Percentiles rank a stretch among this genome's conserved stretches.
Conservation (phyloP, 768 basidiomycete genomes). For the Auricularia heimuer region DNA sequence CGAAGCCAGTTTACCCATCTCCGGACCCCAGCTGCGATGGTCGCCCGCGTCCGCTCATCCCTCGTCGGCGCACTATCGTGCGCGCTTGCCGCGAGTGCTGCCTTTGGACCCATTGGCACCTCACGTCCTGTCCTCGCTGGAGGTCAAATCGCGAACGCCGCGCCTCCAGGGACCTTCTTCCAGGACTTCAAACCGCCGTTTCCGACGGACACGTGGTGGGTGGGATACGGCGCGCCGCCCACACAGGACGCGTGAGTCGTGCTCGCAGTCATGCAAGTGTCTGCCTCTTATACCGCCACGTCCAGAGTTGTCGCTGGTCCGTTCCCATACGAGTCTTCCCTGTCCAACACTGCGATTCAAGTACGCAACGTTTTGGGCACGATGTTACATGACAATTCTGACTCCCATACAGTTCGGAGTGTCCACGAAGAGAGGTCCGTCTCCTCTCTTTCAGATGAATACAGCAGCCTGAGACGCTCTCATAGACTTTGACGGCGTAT, state of each 20-base stretch:
- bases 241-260: slow-evolving; percentile 16
- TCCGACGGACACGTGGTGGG: slow-evolving; percentile 29
- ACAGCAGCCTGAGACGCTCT: too few relatives aligned
- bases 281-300: background rate
- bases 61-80: background rate
- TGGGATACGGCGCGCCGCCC: slow-evolving; percentile 22
- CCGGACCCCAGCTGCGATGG: background rate
- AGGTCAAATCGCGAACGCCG: slow-evolving; percentile 17
- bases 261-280: background rate
- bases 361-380: background rate
- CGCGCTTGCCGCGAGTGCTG: background rate
- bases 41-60: background rate
- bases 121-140: slow-evolving; percentile 19
- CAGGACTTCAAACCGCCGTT: slow-evolving; percentile 25
- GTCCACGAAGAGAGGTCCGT: slow-evolving; percentile 15
- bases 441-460: background rate
- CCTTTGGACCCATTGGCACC: slow-evolving; percentile 21
- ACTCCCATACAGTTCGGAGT: slow-evolving; percentile 19
- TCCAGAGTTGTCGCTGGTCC: slow-evolving; percentile 22
- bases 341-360: slow-evolving; percentile 17
- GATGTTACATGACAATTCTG: too few relatives aligned
- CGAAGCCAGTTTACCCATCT: too few relatives aligned
- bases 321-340: slow-evolving; percentile 23
- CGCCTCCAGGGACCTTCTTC: slow-evolving; percentile 26
- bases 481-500: slow-evolving; percentile 22